Evolutionary conservation across 1,284 basidiomycete genomes (phyloP), one percentile per base, ranked within the genome.

Genomic region (Ustilago trichophora): DNA sequence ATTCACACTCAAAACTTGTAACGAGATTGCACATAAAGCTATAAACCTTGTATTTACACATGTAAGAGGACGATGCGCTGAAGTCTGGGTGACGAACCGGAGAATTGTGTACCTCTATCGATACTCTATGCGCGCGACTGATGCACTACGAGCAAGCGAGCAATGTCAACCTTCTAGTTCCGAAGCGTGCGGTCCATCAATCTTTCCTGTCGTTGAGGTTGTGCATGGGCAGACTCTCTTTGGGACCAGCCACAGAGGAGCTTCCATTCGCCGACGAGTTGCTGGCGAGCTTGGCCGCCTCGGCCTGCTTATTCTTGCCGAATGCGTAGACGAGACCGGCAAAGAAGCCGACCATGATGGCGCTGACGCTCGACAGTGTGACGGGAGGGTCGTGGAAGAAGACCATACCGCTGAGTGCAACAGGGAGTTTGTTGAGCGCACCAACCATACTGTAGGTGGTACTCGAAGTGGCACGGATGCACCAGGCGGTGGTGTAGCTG

Each of bases 391-490:
- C 94, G 34, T 92, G 92, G 81, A 83, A 83, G 73, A 83, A 83
- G 57, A 82, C 65, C 71, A 78, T 73, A 10, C 73, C 73, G 38
- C 75, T 78, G 21, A 80, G 47, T 2, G 96, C 96, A 31, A 99
- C 91, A 16, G 96, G 96, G 13, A 98, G 87, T 84, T 99, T 99
- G 85, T 99, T 99, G 73, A 99, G 83, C 0, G 96, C 96, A 8
- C 96, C 96, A 46, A 98, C 94, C 96, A 99, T 98, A 73, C 91
- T 93, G 80, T 98, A 99, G 8, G 96, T 99, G 36, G 96, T 98
- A 72, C 93, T 97, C 66, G 91, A 93, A 24, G 95, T 98, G 22
- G 90, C 90, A 40, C 96, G 89, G 36, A 99, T 89, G 82, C 96
- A 98, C 96, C 96, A 98, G 10, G 96, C 96, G 12, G 96, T 98